Base-by-base conservation (phyloP, 2,329 filamentous ascomycete genomes). In the Fusarium vanettenii region DNA sequence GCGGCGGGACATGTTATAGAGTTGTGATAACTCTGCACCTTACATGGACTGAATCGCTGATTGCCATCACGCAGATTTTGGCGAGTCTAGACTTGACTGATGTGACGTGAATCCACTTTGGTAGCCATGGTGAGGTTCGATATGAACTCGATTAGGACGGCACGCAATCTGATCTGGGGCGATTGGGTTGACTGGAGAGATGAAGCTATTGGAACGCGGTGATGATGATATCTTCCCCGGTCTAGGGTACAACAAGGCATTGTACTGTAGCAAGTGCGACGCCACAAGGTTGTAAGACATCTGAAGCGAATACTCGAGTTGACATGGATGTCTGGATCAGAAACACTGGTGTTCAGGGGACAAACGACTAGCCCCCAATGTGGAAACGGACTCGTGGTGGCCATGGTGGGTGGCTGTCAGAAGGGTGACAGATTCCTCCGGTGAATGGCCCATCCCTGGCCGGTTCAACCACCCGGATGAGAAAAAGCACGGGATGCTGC, bases 291-390 rank as follows among this genome's bases (percentile, higher is more conserved):
- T 55, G 48, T 55, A 55, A 31, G 27, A 18, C 27, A 31, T 61
- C 29, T 31, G 35, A 67, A 60, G 66, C 20, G 35, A 63, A 63
- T 55, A 57, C 29, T 41, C 27, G 59, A 18, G 29, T 60, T n/a
- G 48, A 37, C 43, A 50, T 45, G 60, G 62, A 55, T 73, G 55
- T 61, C 59, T 39, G 22, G 31, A 75, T 73, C 65, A 60, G 73
- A 78, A 76, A 73, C 75, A 66, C 73, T 66, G 76, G 73, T 72
- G 76, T 69, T 39, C 57, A 75, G 64, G 59, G 55, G 60, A 66
- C 37, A 55, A 61, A 39, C 37, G 64, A 57, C 66, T 69, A 66
- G 76, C 64, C 64, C 72, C 57, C 35, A 43, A 64, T 31, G n/a
- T 59, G 64, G 64, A 72, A 67, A 41, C 57, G 48, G 55, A 59